Percentiles rank a stretch among this genome's conserved stretches.
These are phyloP conservation scores for Vigna mungo DNA, from an alignment of 306 rosid species.

Conservation along the genomic window DNA sequence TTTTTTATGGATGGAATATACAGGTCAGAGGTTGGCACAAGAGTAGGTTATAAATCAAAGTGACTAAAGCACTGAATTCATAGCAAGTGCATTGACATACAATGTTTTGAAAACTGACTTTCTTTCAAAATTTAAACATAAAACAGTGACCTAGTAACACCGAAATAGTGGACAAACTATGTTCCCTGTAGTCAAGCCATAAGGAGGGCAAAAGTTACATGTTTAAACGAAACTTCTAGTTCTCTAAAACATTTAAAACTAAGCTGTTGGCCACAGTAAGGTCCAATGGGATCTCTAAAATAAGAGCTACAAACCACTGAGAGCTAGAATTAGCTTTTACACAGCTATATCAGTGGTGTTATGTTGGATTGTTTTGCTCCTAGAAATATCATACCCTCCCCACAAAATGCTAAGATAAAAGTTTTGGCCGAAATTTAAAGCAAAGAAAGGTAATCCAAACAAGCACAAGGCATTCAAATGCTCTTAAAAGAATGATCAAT, in stretches of 20 bases:
- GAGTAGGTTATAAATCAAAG: neutral
- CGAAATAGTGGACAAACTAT: conserved; percentile 2
- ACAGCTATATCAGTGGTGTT: conserved; percentile 1
- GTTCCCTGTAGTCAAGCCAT: conserved; percentile 10
- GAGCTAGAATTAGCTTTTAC: conserved; percentile 24
- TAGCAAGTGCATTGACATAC: neutral
- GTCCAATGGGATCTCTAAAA: conserved; percentile 28
- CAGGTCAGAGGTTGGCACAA: conserved; percentile 1
- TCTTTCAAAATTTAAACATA: conserved; percentile 31
- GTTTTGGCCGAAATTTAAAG: neutral
- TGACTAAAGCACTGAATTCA: neutral
- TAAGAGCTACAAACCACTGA: neutral
- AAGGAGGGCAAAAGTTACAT: conserved; percentile 18
- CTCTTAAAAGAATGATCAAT: too few relatives aligned
- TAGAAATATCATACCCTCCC: neutral
- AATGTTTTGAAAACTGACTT: neutral
- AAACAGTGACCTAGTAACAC: conserved; percentile 26
- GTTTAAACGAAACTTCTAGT: conserved; percentile 23
- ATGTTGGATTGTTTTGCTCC: conserved; percentile 3
- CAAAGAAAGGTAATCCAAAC: too few relatives aligned
- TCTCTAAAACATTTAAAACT: neutral
- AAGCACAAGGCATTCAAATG: too few relatives aligned
- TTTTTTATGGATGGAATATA: neutral
- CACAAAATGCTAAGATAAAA: neutral
- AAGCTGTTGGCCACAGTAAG: conserved; percentile 2